Evolutionary conservation across 2,329 filamentous ascomycete genomes (phyloP), one percentile per base, ranked within the genome.

Genomic region (Fusarium foetens): DNA sequence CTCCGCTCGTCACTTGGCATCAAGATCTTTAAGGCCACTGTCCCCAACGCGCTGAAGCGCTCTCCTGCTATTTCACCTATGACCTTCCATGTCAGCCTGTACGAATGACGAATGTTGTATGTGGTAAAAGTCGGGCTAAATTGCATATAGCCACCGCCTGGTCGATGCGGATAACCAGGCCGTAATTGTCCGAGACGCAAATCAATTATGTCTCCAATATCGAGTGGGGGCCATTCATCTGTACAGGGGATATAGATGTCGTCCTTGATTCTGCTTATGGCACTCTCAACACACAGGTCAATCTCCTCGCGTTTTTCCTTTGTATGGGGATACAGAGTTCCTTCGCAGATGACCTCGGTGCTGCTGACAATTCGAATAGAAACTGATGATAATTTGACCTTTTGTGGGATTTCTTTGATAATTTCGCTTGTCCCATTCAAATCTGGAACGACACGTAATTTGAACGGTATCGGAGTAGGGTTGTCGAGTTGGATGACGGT

Each of bases 401-500:
- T 67, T 17, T 75, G 75, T 1, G 63, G 62, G 4, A 68, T 42
- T 0, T 76, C 64, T 10, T 27, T 61, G 3, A 81, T 35, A 2
- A 55, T 23, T 1, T 75, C 59, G n/a, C 75, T 78, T 1, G 75
- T 78, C 6, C 35, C 59, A 1, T 52, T 42, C 23, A 27, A 36
- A 9, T 76, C 54, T 1, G 79, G 76, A 0, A 69, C 41, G 4
- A 74, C 25, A 2, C 66, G 68, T 5, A 81, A 33, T 9, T 49
- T 51, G n/a, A 82, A 74, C 0, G 80, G 78, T 1, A 81, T 57
- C 0, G 70, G 68, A 5, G 48, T 51, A 0, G 77, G 75, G 16
- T 78, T 75, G 1, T 76, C 76, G 0, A 82, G 73, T 31, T 81
- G 80, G 7, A 84, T 71, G 3, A 77, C 63, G 0, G 63, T 51